These are phyloP conservation scores for Cocos nucifera DNA, from an alignment of 176 grass and related monocot genomes.

Conservation along the genomic window DNA sequence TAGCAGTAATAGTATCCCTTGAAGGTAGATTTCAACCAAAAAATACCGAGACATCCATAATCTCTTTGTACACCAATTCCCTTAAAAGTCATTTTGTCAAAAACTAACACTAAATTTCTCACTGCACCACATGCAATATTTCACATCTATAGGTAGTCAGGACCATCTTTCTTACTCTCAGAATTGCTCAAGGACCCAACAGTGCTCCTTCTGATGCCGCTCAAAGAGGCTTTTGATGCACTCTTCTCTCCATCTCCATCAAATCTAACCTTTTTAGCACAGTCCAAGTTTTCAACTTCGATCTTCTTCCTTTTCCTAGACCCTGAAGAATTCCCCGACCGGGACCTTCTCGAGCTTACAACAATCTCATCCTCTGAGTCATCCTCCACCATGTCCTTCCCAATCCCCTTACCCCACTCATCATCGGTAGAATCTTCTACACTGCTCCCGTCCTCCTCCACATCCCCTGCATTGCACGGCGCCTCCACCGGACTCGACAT, in stretches of 20 bases:
- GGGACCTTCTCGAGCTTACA: constrained; percentile 26
- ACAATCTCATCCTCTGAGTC: constrained; percentile 50
- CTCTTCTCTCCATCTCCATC: constrained; percentile 5
- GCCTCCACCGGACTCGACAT: constrained; percentile 32
- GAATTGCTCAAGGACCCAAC: constrained; percentile 10
- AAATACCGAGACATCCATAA: too few relatives aligned
- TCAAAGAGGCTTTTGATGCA: neutral
- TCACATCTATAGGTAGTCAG: too few relatives aligned
- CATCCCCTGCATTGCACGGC: constrained; percentile 12
- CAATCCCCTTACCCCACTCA: constrained; percentile 45
- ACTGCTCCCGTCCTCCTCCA: constrained; percentile 15
- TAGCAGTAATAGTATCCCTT: too few relatives aligned
- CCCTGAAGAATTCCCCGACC: constrained; percentile 14
- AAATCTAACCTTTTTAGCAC: constrained; percentile 70
- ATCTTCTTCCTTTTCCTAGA: constrained; percentile 64
- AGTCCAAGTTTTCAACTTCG: constrained; percentile 51
- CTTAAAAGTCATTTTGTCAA: too few relatives aligned
- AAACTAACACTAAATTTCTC: too few relatives aligned
- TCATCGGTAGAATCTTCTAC: constrained; percentile 50
- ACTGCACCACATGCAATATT: too few relatives aligned
- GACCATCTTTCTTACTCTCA: constrained; percentile 3
- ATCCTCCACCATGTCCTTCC: constrained; percentile 24
- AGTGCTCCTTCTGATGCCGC: constrained; percentile 13
- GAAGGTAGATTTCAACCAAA: too few relatives aligned
- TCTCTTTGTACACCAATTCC: too few relatives aligned